Evolutionary conservation across 1,139 yeast genomes (phyloP).

Genomic region (Sugiyamaella sp.): DNA sequence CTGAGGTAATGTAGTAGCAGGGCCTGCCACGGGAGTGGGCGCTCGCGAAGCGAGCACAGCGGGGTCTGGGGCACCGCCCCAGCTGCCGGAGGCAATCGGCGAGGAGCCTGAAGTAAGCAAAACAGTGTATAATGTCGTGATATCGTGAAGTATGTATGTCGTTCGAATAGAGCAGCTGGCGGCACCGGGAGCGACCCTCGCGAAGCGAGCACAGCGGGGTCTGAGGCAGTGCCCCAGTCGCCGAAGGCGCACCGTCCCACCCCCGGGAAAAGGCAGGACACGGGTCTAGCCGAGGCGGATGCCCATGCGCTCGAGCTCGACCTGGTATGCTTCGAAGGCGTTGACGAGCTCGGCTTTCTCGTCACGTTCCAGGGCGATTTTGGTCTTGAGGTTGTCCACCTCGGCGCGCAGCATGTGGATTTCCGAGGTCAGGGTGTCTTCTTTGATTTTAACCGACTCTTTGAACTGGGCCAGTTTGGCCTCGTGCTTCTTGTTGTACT

Average conservation of each 20-base stretch:
- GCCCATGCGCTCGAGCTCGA: slow-evolving; percentile 10
- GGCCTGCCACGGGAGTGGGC: not conserved
- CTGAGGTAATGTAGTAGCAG: no score
- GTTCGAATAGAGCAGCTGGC: no score
- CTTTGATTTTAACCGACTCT: slow-evolving; percentile 18
- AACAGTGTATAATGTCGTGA: no score
- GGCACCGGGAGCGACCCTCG: no score
- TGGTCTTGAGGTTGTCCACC: slow-evolving; percentile 31
- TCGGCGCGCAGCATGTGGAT: slow-evolving; percentile 41
- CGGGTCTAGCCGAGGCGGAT: slow-evolving; percentile 1
- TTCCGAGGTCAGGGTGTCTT: slow-evolving; percentile 17
- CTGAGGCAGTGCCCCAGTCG: not conserved
- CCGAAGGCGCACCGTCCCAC: not conserved
- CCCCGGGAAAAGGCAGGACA: no score
- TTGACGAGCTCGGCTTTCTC: slow-evolving; percentile 60
- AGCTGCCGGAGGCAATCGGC: not conserved
- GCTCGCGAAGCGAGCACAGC: not conserved
- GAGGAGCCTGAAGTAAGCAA: not conserved
- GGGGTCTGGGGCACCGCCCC: not conserved
- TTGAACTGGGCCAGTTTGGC: slow-evolving; percentile 56
- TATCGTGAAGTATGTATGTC: no score
- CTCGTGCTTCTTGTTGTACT: slow-evolving; percentile 71
- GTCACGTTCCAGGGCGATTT: slow-evolving; percentile 51
- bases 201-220: not conserved
- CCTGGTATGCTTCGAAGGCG: slow-evolving; percentile 51